Evolutionary conservation across 257 asterid genomes (phyloP).

Genomic region (Petunia secreta): DNA sequence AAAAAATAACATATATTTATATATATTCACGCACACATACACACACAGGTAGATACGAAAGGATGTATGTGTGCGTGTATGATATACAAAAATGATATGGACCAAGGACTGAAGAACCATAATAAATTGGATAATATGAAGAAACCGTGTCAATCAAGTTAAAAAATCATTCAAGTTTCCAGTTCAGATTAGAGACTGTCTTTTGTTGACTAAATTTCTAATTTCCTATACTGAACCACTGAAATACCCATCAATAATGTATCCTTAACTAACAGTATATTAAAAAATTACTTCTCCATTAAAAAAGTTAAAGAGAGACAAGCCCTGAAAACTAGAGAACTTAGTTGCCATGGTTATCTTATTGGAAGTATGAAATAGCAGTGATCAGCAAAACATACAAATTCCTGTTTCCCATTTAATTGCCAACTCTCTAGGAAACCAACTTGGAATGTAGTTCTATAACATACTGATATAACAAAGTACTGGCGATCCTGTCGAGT

Average conservation of each 20-base stretch:
- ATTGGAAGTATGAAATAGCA: not conserved
- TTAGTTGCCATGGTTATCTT: not conserved
- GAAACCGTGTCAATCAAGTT: conserved; percentile 12
- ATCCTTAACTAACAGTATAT: not conserved
- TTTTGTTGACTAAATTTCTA: not conserved
- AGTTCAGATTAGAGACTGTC: not conserved
- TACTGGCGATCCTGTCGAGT: not conserved
- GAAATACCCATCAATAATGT: not conserved
- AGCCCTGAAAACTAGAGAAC: not conserved
- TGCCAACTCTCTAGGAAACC: not conserved
- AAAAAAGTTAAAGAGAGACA: not conserved
- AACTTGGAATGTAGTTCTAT: not conserved
- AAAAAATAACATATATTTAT: no score
- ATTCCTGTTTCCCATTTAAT: not conserved
- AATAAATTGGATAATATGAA: conserved; percentile 4
- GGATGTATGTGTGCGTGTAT: no score
- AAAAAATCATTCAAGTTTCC: not conserved
- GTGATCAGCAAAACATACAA: not conserved
- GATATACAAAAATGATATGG: conserved; percentile 1
- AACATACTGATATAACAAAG: not conserved
- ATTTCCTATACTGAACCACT: conserved; percentile 4
- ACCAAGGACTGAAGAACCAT: not conserved
- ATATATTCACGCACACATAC: no score
- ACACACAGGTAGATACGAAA: no score
- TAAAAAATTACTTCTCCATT: not conserved